A percentile compares a stretch with the other conserved stretches of the same genome.
Evolutionary conservation across 2,329 filamentous ascomycete genomes (phyloP).

Genomic region (Aspergillus sp.): DNA sequence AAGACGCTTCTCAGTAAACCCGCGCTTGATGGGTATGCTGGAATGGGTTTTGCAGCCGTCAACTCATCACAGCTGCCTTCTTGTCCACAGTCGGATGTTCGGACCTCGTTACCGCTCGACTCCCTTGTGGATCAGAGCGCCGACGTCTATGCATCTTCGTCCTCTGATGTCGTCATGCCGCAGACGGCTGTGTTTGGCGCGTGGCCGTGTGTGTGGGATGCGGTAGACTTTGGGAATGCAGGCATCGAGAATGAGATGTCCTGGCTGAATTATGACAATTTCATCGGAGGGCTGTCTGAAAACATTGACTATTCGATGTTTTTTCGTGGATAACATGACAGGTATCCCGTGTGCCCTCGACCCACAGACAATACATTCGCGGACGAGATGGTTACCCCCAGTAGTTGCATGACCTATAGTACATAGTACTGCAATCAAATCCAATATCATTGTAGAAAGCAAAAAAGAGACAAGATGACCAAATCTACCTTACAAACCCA

Average conservation of each 20-base stretch:
- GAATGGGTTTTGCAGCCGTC: background rate
- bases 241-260: slow-evolving; percentile 16
- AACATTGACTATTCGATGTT: slow-evolving; percentile 23
- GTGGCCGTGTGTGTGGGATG: slow-evolving; percentile 27
- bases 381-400: background rate
- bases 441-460: background rate
- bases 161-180: background rate
- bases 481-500: slow-evolving; percentile 9
- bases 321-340: slow-evolving; percentile 3
- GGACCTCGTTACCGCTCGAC: background rate
- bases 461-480: background rate
- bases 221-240: slow-evolving; percentile 18
- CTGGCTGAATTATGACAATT: slow-evolving; percentile 29
- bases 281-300: slow-evolving; percentile 26
- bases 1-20: slow-evolving; percentile 4
- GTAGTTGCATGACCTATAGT: slow-evolving; percentile 9
- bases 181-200: slow-evolving; percentile 6
- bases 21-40: slow-evolving; percentile 1
- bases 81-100: background rate
- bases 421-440: slow-evolving; percentile 4
- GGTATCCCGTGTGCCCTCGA: background rate
- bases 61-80: slow-evolving; percentile 1
- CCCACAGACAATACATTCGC: too few relatives aligned
- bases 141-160: background rate
- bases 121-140: background rate